Evolutionary conservation across 805 yeast species (phyloP).

Genomic region (Kodamaea jinghongensis): DNA sequence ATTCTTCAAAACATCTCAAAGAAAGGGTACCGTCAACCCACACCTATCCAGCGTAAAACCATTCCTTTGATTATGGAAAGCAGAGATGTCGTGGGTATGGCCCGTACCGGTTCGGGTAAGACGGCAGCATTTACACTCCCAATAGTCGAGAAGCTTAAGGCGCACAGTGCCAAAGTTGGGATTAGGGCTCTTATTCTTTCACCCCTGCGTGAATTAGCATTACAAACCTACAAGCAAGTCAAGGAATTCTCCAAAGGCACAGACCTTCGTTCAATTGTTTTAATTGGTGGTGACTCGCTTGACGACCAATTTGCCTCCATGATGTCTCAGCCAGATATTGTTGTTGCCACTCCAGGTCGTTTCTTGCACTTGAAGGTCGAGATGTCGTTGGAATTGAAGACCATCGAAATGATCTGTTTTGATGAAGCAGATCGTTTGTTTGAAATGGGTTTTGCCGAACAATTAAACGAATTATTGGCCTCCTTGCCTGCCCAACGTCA

Average conservation of each 20-base stretch:
- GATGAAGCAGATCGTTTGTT: conserved; percentile 97
- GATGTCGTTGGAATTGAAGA: conserved; percentile 81
- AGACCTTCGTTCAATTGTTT: conserved; percentile 71
- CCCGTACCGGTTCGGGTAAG: conserved; percentile 98
- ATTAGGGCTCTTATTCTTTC: conserved; percentile 84
- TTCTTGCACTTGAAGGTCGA: conserved; percentile 93
- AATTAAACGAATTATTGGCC: conserved; percentile 82
- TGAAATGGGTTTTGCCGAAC: conserved; percentile 95
- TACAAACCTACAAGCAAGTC: conserved; percentile 85
- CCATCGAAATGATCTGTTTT: conserved; percentile 87
- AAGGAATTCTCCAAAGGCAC: conserved; percentile 85
- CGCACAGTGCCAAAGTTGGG: conserved; percentile 85
- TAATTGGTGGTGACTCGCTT: conserved; percentile 98
- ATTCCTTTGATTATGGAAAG: conserved; percentile 85
- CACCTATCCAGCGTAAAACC: conserved; percentile 96
- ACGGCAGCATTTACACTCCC: conserved; percentile 97
- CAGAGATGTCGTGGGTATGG: conserved; percentile 98
- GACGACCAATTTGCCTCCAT: conserved; percentile 93
- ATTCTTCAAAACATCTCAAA: conserved; percentile 66
- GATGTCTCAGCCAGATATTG: conserved; percentile 92
- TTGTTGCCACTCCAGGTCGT: conserved; percentile 97
- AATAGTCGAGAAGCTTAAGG: conserved; percentile 76
- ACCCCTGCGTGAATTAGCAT: conserved; percentile 94
- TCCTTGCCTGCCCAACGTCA: conserved; percentile 82
- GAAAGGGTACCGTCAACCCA: conserved; percentile 92